phyloP scores from a whole-genome alignment of 495 filamentous ascomycete genomes.

The Parathielavia appendiculata region DNA sequence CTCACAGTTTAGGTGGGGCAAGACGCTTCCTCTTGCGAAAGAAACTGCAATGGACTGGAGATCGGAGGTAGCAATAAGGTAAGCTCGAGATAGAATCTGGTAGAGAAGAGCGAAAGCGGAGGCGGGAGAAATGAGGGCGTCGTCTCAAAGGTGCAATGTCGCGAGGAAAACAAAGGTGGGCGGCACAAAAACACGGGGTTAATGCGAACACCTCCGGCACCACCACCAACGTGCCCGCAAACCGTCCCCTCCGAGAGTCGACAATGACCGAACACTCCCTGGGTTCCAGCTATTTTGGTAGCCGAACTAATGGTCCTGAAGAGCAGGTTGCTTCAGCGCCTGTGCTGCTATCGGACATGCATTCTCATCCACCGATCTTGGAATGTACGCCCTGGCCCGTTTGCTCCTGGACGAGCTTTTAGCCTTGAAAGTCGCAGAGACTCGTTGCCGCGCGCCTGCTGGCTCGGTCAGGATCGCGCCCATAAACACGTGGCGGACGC shows the following conservation, averaged over 20 bases:
- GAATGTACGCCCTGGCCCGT: background rate
- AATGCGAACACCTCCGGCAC: constrained; percentile 14
- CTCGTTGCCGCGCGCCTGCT: constrained; percentile 13
- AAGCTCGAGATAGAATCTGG: background rate
- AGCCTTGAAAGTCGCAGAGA: background rate
- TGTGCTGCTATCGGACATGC: background rate
- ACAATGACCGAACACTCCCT: background rate
- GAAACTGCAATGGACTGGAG: background rate
- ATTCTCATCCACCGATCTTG: background rate
- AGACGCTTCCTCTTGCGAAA: background rate
- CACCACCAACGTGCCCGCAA: constrained; percentile 2
- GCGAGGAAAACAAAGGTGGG: constrained; percentile 20
- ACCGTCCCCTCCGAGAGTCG: background rate
- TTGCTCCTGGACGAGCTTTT: background rate
- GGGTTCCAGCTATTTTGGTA: background rate
- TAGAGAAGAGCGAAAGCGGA: background rate
- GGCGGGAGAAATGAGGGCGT: constrained; percentile 1
- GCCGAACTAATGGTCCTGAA: background rate
- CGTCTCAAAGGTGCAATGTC: constrained; percentile 10
- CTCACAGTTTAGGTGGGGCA: constrained; percentile 1
- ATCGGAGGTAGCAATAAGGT: background rate
- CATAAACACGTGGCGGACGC: constrained; percentile 13
- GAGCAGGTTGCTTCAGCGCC: background rate
- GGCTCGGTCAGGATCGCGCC: background rate
- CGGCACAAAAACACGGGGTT: constrained; percentile 24